Evolutionary conservation across 495 filamentous ascomycete species (phyloP).

Genomic region (Aspergillus olivimuriae): DNA sequence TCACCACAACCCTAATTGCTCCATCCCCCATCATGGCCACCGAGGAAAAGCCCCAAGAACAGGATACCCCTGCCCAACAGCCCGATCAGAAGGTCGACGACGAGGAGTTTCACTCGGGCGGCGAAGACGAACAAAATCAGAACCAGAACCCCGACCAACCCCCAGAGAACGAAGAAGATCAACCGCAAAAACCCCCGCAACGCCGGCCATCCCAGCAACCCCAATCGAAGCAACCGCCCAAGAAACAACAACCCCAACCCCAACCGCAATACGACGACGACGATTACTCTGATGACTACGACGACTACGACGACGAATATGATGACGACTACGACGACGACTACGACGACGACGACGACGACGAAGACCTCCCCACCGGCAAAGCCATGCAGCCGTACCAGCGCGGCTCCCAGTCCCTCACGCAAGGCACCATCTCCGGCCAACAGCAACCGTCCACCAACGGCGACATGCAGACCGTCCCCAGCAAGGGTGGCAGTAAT

Average conservation of each 20-base stretch:
- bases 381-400: constrained; percentile 43
- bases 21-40: constrained; percentile 28
- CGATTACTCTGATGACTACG: constrained; percentile 44
- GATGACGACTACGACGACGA: constrained; percentile 27
- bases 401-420: constrained; percentile 11
- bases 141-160: too few species aligned
- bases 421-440: constrained; percentile 9
- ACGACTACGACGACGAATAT: constrained; percentile 49
- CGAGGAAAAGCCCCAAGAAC: constrained; percentile 32
- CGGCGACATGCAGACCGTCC: constrained; percentile 29
- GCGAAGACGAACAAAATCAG: too few species aligned
- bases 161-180: constrained; percentile 32
- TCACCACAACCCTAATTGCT: not conserved
- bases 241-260: not conserved
- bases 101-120: constrained; percentile 35
- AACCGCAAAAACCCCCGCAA: constrained; percentile 18
- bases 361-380: constrained; percentile 15
- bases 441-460: constrained; percentile 13
- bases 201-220: constrained; percentile 28
- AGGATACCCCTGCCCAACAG: constrained; percentile 27
- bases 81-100: constrained; percentile 33
- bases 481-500: constrained; percentile 22
- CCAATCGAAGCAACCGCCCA: not conserved
- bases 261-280: constrained; percentile 18
- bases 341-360: too few species aligned